Conservation (phyloP, 1,284 basidiomycete species). For the Thelephora terrestris region DNA sequence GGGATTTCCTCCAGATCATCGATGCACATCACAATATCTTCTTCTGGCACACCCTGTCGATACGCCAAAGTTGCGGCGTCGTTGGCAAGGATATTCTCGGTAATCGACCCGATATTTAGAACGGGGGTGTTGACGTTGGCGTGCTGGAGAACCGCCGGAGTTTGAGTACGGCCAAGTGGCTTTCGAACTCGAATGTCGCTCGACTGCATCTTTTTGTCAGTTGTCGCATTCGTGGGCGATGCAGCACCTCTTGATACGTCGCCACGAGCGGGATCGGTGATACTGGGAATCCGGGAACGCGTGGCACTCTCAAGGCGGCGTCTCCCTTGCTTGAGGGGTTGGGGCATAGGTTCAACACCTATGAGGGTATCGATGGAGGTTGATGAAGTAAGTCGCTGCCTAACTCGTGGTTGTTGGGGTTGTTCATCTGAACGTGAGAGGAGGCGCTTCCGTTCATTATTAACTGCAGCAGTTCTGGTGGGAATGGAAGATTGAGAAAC, state of each 20-base stretch:
- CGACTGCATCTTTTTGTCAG: too few species aligned
- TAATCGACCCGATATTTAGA: background rate
- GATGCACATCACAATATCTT: background rate
- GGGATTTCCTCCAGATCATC: background rate
- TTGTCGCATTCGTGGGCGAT: background rate
- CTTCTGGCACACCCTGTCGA: background rate
- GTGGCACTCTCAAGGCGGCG: background rate
- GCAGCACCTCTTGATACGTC: background rate
- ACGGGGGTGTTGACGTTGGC: background rate
- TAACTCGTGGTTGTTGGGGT: background rate
- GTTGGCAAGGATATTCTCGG: background rate
- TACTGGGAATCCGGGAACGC: background rate
- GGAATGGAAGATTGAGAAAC: background rate
- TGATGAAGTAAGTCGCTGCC: background rate
- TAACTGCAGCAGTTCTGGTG: background rate
- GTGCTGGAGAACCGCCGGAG: background rate
- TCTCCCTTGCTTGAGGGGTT: background rate
- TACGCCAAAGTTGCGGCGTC: background rate
- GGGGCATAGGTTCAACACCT: background rate
- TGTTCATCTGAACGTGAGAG: background rate
- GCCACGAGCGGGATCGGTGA: background rate
- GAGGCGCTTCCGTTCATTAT: background rate
- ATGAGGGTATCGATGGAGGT: background rate
- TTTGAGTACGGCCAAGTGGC: background rate
- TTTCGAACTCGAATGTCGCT: background rate